Conservation (phyloP, 2,329 filamentous ascomycete genomes). For the Furcasterigmium sp. region DNA sequence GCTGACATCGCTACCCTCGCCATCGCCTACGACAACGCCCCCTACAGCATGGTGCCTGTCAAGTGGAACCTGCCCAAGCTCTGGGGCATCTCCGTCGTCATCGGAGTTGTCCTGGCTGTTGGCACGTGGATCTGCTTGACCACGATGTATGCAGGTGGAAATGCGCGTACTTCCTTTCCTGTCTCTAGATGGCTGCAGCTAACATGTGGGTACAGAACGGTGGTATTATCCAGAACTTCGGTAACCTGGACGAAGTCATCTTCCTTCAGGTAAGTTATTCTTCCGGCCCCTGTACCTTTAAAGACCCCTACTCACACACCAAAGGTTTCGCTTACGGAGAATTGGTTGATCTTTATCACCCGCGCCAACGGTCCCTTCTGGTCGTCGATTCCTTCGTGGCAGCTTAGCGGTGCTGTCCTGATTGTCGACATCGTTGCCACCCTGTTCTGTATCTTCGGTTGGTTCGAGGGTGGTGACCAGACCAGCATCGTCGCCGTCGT, state of each 20-base stretch:
- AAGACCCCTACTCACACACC: neutral
- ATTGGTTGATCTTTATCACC: constrained; percentile 96
- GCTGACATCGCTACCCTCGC: constrained; percentile 88
- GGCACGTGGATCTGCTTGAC: constrained; percentile 88
- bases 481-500: constrained; percentile 81
- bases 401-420: constrained; percentile 72
- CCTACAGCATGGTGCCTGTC: constrained; percentile 78
- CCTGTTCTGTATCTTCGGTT: constrained; percentile 81
- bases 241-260: constrained; percentile 73
- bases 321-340: constrained; percentile 85
- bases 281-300: neutral
- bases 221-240: constrained; percentile 87
- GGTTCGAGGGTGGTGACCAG: constrained; percentile 59
- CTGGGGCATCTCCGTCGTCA: constrained; percentile 85
- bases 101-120: constrained; percentile 73
- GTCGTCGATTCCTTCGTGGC: constrained; percentile 85
- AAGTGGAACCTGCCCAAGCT: constrained; percentile 95
- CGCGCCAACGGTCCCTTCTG: constrained; percentile 90
- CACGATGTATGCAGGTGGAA: constrained; percentile 68
- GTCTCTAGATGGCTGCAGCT: too few species aligned
- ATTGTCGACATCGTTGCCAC: constrained; percentile 80
- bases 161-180: too few species aligned
- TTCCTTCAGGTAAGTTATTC: constrained; percentile 51
- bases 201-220: too few species aligned
- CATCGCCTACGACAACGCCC: constrained; percentile 83